A percentile compares a stretch with the other conserved stretches of the same genome.
Evolutionary conservation across 1,284 basidiomycete genomes (phyloP).

Genomic region (Cutaneotrichosporon dermatis): DNA sequence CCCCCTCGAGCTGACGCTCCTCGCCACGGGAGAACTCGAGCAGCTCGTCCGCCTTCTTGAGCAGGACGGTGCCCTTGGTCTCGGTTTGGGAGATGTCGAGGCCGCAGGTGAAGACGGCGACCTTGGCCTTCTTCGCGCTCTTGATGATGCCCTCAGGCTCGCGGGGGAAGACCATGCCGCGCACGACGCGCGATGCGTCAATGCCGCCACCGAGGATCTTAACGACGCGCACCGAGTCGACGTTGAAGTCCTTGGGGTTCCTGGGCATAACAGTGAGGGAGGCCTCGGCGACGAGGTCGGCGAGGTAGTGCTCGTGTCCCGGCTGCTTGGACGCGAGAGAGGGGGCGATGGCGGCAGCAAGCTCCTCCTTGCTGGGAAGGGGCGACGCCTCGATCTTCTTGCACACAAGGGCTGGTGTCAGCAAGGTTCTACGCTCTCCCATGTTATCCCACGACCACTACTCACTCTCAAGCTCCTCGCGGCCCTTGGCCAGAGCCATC

Average conservation of each 20-base stretch:
- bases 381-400: conserved; percentile 52
- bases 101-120: conserved; percentile 88
- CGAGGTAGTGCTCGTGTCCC: conserved; percentile 79
- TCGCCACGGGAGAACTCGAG: conserved; percentile 93
- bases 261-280: conserved; percentile 83
- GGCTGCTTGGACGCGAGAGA: conserved; percentile 97
- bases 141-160: conserved; percentile 88
- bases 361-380: conserved; percentile 71
- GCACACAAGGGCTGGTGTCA: conserved; percentile 43
- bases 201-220: conserved; percentile 96
- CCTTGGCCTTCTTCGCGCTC: conserved; percentile 76
- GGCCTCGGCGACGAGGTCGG: conserved; percentile 86
- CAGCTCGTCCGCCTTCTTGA: conserved; percentile 95
- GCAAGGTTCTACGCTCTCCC: too few species aligned
- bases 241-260: conserved; percentile 87
- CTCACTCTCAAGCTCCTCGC: conserved; percentile 86
- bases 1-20: conserved; percentile 92
- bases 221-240: conserved; percentile 96
- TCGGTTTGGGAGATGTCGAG: conserved; percentile 95
- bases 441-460: conserved; percentile 24
- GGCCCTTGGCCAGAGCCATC: conserved; percentile 76
- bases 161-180: conserved; percentile 96
- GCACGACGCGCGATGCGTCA: conserved; percentile 78
- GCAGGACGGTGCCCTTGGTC: conserved; percentile 96
- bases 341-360: conserved; percentile 78